A percentile compares a stretch with the other conserved stretches of the same genome.
Conservation (phyloP, 768 basidiomycete species). For the Rhizopogon sp. region DNA sequence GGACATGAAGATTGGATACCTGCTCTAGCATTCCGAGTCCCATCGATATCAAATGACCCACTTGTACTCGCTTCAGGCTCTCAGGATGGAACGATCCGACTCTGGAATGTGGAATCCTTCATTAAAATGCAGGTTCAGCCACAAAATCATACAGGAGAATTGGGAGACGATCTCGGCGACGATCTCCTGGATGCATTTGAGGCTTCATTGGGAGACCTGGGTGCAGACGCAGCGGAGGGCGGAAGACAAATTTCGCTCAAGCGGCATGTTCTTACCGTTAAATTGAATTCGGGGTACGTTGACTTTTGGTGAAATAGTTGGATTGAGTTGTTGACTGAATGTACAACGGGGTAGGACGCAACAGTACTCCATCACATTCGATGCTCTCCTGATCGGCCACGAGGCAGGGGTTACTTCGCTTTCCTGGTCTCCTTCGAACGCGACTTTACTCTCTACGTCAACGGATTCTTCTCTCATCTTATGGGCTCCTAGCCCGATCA, state of each 20-base stretch:
- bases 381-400: constrained; percentile 93
- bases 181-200: constrained; percentile 89
- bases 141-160: constrained; percentile 13
- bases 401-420: constrained; percentile 89
- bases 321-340: constrained; percentile 2
- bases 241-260: constrained; percentile 87
- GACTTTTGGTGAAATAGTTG: background rate
- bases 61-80: constrained; percentile 89
- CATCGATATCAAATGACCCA: constrained; percentile 24
- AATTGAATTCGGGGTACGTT: constrained; percentile 38
- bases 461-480: constrained; percentile 94
- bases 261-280: constrained; percentile 72
- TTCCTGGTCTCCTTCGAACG: constrained; percentile 61
- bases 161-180: constrained; percentile 41
- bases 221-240: constrained; percentile 67
- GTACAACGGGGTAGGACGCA: constrained; percentile 24
- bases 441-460: constrained; percentile 82
- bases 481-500: constrained; percentile 75
- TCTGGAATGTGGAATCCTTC: constrained; percentile 79
- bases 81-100: constrained; percentile 88
- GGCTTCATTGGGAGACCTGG: constrained; percentile 63
- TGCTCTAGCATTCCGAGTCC: constrained; percentile 59
- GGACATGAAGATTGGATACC: constrained; percentile 98
- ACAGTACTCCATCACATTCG: constrained; percentile 81
- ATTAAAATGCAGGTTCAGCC: constrained; percentile 19